phyloP scores from a whole-genome alignment of 1,139 yeast species.

The Saccharomyces pastorianus region DNA sequence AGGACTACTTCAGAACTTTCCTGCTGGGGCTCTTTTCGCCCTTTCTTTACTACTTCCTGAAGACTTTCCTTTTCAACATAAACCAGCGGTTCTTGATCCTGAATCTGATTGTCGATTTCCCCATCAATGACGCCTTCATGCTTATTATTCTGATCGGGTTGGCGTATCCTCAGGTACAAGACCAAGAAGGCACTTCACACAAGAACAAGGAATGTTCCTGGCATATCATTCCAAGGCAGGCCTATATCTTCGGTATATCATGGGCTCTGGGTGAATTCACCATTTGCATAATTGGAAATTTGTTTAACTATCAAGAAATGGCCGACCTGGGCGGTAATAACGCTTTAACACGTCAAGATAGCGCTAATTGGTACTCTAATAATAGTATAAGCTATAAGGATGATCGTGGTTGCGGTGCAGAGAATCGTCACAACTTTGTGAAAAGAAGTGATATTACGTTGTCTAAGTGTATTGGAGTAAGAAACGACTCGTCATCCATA shows the following conservation, averaged over 20 bases:
- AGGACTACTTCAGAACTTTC: constrained; percentile 31
- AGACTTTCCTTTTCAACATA: constrained; percentile 21
- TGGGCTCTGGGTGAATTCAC: constrained; percentile 30
- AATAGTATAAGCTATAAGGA: constrained; percentile 2
- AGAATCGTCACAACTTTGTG: constrained; percentile 3
- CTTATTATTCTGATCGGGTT: constrained; percentile 27
- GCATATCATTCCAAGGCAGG: constrained; percentile 32
- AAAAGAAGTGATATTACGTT: constrained; percentile 23
- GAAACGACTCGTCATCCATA: constrained; percentile 25
- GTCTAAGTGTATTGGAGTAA: constrained; percentile 27
- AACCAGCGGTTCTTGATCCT: constrained; percentile 16
- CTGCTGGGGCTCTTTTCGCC: constrained; percentile 31
- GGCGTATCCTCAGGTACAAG: constrained; percentile 32
- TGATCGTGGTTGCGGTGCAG: constrained; percentile 3
- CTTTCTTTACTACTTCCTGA: constrained; percentile 25
- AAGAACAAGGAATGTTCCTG: constrained; percentile 11
- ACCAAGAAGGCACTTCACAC: constrained; percentile 7
- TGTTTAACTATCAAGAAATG: constrained; percentile 24
- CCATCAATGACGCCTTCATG: constrained; percentile 29
- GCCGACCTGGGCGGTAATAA: constrained; percentile 1
- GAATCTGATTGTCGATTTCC: constrained; percentile 25
- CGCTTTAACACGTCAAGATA: not conserved
- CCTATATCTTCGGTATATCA: constrained; percentile 30
- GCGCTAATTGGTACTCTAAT: not conserved
- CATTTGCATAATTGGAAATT: constrained; percentile 21